phyloP scores from a whole-genome alignment of 768 basidiomycete genomes.

The Pilatotrama ljubarskyi region DNA sequence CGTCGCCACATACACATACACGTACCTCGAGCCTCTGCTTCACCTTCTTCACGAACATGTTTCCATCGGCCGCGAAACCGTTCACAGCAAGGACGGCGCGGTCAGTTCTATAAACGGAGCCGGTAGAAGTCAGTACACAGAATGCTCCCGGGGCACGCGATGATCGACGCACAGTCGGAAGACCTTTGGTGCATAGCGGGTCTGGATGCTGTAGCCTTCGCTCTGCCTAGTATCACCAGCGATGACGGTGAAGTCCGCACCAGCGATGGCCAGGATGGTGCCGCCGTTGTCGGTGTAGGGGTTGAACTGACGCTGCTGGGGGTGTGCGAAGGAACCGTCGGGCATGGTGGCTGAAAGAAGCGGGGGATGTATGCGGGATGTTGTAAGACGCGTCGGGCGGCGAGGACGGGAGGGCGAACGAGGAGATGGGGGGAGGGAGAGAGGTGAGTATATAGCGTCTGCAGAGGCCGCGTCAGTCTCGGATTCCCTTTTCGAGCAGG shows the following conservation, averaged over 20 bases:
- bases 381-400: constrained; percentile 6
- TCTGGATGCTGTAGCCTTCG: constrained; percentile 97
- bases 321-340: constrained; percentile 32
- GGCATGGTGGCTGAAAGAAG: constrained; percentile 23
- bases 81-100: constrained; percentile 93
- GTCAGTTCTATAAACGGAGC: constrained; percentile 63
- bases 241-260: constrained; percentile 89
- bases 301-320: constrained; percentile 70
- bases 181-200: constrained; percentile 94
- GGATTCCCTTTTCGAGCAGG: constrained; percentile 8
- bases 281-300: constrained; percentile 95
- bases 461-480: constrained; percentile 31
- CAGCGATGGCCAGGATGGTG: constrained; percentile 94
- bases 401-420: constrained; percentile 3
- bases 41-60: constrained; percentile 96
- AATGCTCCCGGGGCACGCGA: not conserved
- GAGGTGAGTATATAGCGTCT: constrained; percentile 25
- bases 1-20: constrained; percentile 13
- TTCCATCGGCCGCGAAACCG: constrained; percentile 96
- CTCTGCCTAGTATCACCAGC: constrained; percentile 97
- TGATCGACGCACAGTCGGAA: constrained; percentile 78
- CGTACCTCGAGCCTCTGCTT: constrained; percentile 92
- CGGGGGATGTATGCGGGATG: constrained; percentile 1
- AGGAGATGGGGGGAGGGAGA: constrained; percentile 2
- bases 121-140: not conserved